Percentiles rank a stretch among this genome's conserved stretches.
Conservation (phyloP, 306 rosid species). For the Ormosia emarginata region DNA sequence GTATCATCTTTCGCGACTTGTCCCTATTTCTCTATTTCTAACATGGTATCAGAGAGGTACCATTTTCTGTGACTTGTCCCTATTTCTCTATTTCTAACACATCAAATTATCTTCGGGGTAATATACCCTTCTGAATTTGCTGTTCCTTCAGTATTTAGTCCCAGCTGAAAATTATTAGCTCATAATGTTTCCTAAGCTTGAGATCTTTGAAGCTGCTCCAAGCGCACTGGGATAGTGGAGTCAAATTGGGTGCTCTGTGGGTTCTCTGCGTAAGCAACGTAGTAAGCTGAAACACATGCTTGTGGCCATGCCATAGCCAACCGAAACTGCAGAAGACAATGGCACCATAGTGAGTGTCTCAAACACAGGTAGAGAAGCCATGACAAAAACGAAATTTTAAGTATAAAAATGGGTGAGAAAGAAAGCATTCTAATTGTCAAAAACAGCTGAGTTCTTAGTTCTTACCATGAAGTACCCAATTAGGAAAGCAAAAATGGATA, state of each 20-base stretch:
- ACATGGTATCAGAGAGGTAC: no score
- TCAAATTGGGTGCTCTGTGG: constrained; percentile 36
- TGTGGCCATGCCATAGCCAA: constrained; percentile 69
- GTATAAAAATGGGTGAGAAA: not conserved
- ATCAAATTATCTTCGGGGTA: not conserved
- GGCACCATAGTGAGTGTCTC: not conserved
- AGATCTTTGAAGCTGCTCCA: constrained; percentile 36
- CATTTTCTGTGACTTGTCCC: no score
- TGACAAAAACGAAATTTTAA: not conserved
- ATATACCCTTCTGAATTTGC: not conserved
- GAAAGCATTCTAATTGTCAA: not conserved
- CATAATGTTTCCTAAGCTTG: constrained; percentile 8
- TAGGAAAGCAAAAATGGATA: constrained; percentile 52
- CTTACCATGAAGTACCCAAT: constrained; percentile 75
- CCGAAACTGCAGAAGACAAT: constrained; percentile 42
- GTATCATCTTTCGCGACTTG: no score
- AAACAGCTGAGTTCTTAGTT: not conserved
- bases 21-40: no score
- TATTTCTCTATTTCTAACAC: no score
- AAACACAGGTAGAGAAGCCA: not conserved
- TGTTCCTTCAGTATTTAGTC: not conserved
- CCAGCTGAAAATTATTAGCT: not conserved
- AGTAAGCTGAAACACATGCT: constrained; percentile 52
- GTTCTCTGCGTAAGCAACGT: constrained; percentile 61
- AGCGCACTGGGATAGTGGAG: constrained; percentile 38